Conservation (phyloP, 192 early-diverging fungal species). For the Dispira simplex region DNA sequence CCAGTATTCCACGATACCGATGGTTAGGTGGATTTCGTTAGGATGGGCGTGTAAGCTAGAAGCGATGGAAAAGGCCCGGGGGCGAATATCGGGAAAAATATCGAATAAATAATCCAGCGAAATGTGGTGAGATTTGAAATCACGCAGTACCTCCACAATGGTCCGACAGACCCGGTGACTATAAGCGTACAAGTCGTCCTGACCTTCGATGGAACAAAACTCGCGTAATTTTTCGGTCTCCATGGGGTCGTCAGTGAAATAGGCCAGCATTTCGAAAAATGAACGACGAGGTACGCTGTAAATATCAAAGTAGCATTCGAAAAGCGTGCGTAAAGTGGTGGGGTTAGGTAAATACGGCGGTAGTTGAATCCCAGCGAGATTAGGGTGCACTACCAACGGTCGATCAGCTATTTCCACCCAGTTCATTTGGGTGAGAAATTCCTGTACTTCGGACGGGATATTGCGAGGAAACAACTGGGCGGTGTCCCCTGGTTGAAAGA, state of each 20-base stretch:
- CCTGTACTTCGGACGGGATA: conserved; percentile 41
- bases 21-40: conserved; percentile 46
- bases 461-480: conserved; percentile 64
- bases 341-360: conserved; percentile 10
- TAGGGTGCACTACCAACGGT: conserved; percentile 28
- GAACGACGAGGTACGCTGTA: conserved; percentile 72
- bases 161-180: conserved; percentile 66
- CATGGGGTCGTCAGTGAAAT: conserved; percentile 48
- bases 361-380: conserved; percentile 3
- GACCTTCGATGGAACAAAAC: conserved; percentile 56
- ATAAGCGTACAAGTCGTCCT: conserved; percentile 83
- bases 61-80: conserved; percentile 77
- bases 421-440: conserved; percentile 48
- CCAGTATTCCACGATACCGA: conserved; percentile 76
- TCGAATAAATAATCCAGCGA: conserved; percentile 74
- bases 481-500: conserved; percentile 59
- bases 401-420: conserved; percentile 53
- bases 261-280: conserved; percentile 78
- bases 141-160: conserved; percentile 64
- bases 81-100: conserved; percentile 62
- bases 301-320: conserved; percentile 65
- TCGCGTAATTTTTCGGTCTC: conserved; percentile 74
- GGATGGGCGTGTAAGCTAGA: conserved; percentile 24
- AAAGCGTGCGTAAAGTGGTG: conserved; percentile 57
- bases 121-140: conserved; percentile 60